Evolutionary conservation across 257 asterid genomes (phyloP).

Genomic region (Penstemon davidsonii): DNA sequence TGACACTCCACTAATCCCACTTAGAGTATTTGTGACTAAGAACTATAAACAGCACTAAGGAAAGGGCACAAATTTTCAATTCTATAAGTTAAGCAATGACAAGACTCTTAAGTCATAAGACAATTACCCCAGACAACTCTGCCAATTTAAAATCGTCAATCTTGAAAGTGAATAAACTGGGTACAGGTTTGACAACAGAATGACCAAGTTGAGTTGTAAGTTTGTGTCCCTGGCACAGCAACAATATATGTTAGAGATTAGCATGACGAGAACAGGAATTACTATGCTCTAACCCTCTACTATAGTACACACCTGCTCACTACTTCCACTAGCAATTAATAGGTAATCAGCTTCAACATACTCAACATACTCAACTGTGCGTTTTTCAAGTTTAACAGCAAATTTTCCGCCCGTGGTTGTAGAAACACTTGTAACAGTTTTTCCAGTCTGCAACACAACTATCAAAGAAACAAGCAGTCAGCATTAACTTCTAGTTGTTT

Average conservation of each 20-base stretch:
- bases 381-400: constrained; percentile 70
- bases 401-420: constrained; percentile 52
- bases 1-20: constrained; percentile 10
- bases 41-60: constrained; percentile 7
- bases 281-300: constrained; percentile 21
- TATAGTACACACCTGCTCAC: constrained; percentile 65
- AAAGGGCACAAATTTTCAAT: neutral
- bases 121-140: constrained; percentile 88
- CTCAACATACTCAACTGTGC: constrained; percentile 55
- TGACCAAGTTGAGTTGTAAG: constrained; percentile 86
- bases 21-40: constrained; percentile 11
- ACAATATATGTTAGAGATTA: constrained; percentile 20
- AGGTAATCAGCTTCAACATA: constrained; percentile 68
- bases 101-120: constrained; percentile 21
- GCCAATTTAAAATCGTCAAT: constrained; percentile 68
- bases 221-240: constrained; percentile 65
- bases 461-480: constrained; percentile 33
- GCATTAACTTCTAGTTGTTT: constrained; percentile 28
- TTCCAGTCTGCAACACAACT: constrained; percentile 84
- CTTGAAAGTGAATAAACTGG: constrained; percentile 97
- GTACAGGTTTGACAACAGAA: constrained; percentile 85
- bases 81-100: constrained; percentile 12
- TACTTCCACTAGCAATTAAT: constrained; percentile 87
- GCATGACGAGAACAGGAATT: constrained; percentile 17
- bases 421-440: constrained; percentile 72